Evolutionary conservation across 2,329 filamentous ascomycete genomes (phyloP).

Genomic region (Aschersonia sp.): DNA sequence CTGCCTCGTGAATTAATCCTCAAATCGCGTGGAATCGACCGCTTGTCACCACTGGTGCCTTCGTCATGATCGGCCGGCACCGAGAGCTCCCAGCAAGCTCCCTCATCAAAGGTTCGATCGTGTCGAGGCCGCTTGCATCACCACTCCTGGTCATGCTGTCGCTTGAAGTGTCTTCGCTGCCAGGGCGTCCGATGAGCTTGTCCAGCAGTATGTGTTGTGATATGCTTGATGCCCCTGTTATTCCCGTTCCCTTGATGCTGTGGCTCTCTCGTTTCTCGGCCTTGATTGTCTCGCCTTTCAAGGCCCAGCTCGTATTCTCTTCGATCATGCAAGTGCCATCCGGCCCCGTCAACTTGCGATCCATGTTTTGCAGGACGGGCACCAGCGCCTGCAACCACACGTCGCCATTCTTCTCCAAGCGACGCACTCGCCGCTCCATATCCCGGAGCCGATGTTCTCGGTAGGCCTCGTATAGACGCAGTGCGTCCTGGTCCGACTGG

Average conservation of each 20-base stretch:
- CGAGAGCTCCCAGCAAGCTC: conserved; percentile 20
- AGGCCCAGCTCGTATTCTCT: conserved; percentile 14
- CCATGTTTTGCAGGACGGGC: conserved; percentile 29
- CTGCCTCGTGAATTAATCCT: not conserved
- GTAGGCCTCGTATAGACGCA: conserved; percentile 24
- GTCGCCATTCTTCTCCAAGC: conserved; percentile 31
- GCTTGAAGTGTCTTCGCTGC: conserved; percentile 9
- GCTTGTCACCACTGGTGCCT: conserved; percentile 1
- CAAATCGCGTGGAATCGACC: not conserved
- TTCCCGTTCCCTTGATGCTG: conserved; percentile 6
- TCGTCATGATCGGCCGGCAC: conserved; percentile 8
- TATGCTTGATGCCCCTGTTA: conserved; percentile 11
- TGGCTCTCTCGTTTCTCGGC: conserved; percentile 4
- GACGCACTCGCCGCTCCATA: conserved; percentile 29
- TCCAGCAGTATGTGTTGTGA: conserved; percentile 16
- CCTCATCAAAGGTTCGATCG: conserved; percentile 29
- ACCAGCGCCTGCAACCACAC: conserved; percentile 28
- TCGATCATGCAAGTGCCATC: conserved; percentile 5
- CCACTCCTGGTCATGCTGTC: conserved; percentile 12
- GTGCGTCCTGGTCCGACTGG: conserved; percentile 17
- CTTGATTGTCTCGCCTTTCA: conserved; percentile 15
- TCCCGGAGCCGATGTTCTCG: conserved; percentile 28
- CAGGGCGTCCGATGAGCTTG: conserved; percentile 8
- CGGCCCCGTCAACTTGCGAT: conserved; percentile 16
- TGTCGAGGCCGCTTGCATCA: conserved; percentile 20